Evolutionary conservation across 2,329 filamentous ascomycete genomes (phyloP).

Genomic region (Aspergillus nomiae): DNA sequence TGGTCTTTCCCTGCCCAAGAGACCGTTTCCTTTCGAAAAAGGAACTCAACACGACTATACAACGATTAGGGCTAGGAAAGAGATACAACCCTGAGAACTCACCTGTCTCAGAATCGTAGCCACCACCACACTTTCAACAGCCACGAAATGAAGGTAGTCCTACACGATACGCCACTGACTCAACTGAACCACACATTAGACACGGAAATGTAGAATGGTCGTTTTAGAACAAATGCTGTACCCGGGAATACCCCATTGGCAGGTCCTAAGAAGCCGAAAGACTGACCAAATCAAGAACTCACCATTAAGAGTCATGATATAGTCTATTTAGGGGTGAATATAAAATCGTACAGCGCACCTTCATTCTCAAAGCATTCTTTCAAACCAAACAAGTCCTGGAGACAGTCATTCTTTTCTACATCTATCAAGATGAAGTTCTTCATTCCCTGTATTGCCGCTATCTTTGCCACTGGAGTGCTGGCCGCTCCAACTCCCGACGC

Average conservation of each 20-base stretch:
- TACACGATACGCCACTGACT: neutral
- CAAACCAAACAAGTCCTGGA: neutral
- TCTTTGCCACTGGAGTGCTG: constrained; percentile 2
- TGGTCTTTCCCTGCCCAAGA: neutral
- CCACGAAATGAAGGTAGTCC: neutral
- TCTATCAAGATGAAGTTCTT: neutral
- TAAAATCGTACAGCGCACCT: neutral
- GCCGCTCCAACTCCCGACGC: constrained; percentile 19
- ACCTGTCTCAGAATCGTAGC: neutral
- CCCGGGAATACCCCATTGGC: neutral
- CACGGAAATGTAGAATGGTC: neutral
- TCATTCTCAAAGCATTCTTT: neutral
- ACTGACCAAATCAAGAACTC: neutral
- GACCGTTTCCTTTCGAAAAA: neutral
- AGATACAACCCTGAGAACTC: neutral
- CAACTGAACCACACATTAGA: neutral
- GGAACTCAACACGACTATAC: too few species aligned
- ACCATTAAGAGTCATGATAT: neutral
- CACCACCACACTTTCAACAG: neutral
- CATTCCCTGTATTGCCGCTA: neutral
- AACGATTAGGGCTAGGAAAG: neutral
- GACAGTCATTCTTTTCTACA: neutral
- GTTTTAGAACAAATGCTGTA: neutral
- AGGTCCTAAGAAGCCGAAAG: too few species aligned
- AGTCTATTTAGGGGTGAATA: neutral